Conservation (phyloP, 768 basidiomycete species). For the Neoboletus subvelutipes region DNA sequence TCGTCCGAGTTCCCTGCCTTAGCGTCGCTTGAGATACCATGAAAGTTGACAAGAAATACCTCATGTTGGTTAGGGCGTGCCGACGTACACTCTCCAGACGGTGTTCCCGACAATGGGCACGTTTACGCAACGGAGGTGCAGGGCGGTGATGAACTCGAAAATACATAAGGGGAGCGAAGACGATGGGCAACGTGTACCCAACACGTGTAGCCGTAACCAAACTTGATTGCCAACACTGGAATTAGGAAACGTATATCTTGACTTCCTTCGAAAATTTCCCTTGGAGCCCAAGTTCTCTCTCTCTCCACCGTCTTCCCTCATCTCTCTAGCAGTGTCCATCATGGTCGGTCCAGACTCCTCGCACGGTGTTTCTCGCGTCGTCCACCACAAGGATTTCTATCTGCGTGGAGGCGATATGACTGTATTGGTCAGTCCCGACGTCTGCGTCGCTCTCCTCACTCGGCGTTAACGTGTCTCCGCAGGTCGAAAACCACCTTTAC, state of each 20-base stretch:
- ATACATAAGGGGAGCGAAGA: slow-evolving; percentile 24
- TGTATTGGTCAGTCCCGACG: slow-evolving; percentile 46
- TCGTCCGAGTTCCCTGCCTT: background rate
- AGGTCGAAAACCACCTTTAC: slow-evolving; percentile 60
- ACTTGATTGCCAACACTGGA: slow-evolving; percentile 28
- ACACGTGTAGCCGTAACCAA: slow-evolving; percentile 36
- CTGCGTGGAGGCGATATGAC: slow-evolving; percentile 57
- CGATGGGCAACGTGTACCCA: slow-evolving; percentile 28
- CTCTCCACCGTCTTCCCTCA: slow-evolving; percentile 31
- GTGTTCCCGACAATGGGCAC: slow-evolving; percentile 14
- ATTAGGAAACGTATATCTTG: slow-evolving; percentile 34
- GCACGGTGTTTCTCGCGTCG: slow-evolving; percentile 31
- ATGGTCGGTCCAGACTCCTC: slow-evolving; percentile 27
- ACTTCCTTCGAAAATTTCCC: slow-evolving; percentile 39
- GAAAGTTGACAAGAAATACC: background rate
- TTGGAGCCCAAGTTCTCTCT: slow-evolving; percentile 29
- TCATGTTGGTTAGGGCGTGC: slow-evolving; percentile 7
- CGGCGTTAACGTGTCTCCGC: slow-evolving; percentile 16
- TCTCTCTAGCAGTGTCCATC: slow-evolving; percentile 20
- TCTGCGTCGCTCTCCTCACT: background rate
- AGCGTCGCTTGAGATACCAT: slow-evolving; percentile 6
- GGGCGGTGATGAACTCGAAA: slow-evolving; percentile 6
- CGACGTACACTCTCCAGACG: slow-evolving; percentile 5
- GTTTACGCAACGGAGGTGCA: slow-evolving; percentile 31
- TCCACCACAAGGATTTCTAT: slow-evolving; percentile 49